Conservation (phyloP, 306 rosid species). For the Fagus crenata region DNA sequence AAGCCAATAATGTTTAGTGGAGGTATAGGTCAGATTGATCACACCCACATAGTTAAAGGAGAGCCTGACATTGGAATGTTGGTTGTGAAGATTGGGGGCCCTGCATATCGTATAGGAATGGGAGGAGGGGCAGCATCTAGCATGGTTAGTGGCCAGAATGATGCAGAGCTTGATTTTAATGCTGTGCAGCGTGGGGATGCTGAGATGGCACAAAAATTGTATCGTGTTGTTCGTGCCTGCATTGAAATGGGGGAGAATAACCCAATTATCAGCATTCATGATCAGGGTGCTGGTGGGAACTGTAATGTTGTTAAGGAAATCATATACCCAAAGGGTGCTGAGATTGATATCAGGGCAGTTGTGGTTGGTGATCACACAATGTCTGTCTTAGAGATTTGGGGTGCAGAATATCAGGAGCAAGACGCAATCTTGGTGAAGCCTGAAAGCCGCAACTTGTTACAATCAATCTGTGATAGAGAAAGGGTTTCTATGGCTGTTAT, state of each 20-base stretch:
- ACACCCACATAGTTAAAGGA: constrained; percentile 67
- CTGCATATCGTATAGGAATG: constrained; percentile 94
- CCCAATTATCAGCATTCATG: constrained; percentile 89
- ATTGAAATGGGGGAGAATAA: constrained; percentile 88
- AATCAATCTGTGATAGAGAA: constrained; percentile 74
- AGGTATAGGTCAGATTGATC: constrained; percentile 92
- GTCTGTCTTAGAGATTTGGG: constrained; percentile 95
- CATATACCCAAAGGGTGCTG: constrained; percentile 78
- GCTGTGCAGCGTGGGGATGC: constrained; percentile 98
- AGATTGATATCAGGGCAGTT: constrained; percentile 66
- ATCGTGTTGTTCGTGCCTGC: constrained; percentile 91
- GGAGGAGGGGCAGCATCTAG: constrained; percentile 98
- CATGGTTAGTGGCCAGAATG: constrained; percentile 98
- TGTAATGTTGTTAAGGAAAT: constrained; percentile 92
- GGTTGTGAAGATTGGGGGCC: constrained; percentile 96
- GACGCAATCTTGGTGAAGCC: constrained; percentile 88
- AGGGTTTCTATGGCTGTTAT: constrained; percentile 92
- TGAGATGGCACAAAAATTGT: constrained; percentile 92
- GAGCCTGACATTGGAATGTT: constrained; percentile 88
- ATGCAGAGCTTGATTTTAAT: constrained; percentile 88
- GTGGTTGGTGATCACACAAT: constrained; percentile 89
- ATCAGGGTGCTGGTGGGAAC: constrained; percentile 96
- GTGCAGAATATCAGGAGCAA: constrained; percentile 95
- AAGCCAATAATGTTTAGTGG: constrained; percentile 96
- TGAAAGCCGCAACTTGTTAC: constrained; percentile 59